Conservation (phyloP, 768 basidiomycete species). For the Termitomyces sp. region DNA sequence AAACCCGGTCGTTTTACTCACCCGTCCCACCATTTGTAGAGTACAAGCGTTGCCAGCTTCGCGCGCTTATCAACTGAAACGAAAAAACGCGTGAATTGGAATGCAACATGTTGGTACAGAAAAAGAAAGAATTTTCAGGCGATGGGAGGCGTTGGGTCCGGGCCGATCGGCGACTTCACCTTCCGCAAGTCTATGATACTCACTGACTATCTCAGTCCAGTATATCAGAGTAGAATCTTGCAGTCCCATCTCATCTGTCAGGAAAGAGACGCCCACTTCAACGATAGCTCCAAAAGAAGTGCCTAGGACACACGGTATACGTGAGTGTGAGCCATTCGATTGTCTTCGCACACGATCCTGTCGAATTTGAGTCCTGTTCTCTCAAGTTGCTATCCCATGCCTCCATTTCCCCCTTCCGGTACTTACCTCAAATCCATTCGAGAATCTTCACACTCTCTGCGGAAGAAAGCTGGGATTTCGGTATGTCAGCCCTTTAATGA, state of each 20-base stretch:
- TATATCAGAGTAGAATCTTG: neutral
- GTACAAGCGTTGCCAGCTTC: conserved; percentile 4
- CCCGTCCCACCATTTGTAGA: conserved; percentile 7
- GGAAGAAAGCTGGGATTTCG: conserved; percentile 41
- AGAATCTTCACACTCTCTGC: conserved; percentile 43
- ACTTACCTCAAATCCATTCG: conserved; percentile 48
- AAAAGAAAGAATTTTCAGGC: neutral
- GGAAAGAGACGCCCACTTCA: neutral
- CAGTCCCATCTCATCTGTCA: neutral
- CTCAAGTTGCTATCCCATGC: conserved; percentile 1
- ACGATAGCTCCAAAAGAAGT: neutral
- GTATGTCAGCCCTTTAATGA: conserved; percentile 35
- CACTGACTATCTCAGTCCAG: neutral
- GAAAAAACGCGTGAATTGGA: neutral
- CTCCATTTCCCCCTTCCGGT: conserved; percentile 41
- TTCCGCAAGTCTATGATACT: neutral
- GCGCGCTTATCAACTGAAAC: neutral
- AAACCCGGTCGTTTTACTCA: neutral
- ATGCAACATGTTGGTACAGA: neutral
- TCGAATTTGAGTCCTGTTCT: neutral
- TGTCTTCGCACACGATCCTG: neutral
- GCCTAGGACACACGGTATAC: too few relatives aligned
- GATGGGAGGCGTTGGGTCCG: neutral
- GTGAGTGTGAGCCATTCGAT: neutral
- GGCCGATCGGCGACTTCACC: neutral